Evolutionary conservation across 352 stramenopile species (phyloP).

Genomic region (Globisporangium camurandrum): DNA sequence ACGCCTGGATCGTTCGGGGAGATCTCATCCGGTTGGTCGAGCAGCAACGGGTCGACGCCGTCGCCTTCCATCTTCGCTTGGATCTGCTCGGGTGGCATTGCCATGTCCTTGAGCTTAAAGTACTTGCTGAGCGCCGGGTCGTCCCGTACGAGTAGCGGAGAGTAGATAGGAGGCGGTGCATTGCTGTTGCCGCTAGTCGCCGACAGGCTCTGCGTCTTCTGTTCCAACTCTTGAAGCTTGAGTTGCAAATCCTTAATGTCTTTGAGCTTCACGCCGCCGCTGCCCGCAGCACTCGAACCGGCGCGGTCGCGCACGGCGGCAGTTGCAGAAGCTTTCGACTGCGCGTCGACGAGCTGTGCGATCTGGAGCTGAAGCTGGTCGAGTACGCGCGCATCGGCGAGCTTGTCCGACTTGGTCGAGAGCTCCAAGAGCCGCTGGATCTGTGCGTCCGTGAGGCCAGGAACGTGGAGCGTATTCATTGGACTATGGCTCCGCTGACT

Average conservation of each 20-base stretch:
- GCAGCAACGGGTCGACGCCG: slow-evolving; percentile 42
- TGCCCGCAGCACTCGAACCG: slow-evolving; percentile 22
- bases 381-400: slow-evolving; percentile 35
- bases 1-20: slow-evolving; percentile 76
- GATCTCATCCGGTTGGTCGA: slow-evolving; percentile 62
- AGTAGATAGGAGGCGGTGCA: no score
- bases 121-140: slow-evolving; percentile 70
- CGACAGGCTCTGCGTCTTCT: slow-evolving; percentile 50
- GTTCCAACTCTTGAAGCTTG: slow-evolving; percentile 67
- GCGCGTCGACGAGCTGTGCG: slow-evolving; percentile 50
- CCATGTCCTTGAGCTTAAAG: slow-evolving; percentile 78
- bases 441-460: slow-evolving; percentile 48
- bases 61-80: slow-evolving; percentile 75
- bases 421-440: slow-evolving; percentile 65
- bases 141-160: slow-evolving; percentile 55
- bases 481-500: neutral
- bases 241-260: slow-evolving; percentile 72
- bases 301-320: slow-evolving; percentile 20
- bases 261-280: slow-evolving; percentile 59
- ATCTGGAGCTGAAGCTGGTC: slow-evolving; percentile 71
- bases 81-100: slow-evolving; percentile 75
- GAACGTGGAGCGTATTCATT: slow-evolving; percentile 42
- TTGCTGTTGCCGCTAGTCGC: neutral
- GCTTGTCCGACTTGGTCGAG: slow-evolving; percentile 43
- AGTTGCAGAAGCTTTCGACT: slow-evolving; percentile 17